Evolutionary conservation across 129 eudicot species (phyloP).

Genomic region (Saposhnikovia divaricata): DNA sequence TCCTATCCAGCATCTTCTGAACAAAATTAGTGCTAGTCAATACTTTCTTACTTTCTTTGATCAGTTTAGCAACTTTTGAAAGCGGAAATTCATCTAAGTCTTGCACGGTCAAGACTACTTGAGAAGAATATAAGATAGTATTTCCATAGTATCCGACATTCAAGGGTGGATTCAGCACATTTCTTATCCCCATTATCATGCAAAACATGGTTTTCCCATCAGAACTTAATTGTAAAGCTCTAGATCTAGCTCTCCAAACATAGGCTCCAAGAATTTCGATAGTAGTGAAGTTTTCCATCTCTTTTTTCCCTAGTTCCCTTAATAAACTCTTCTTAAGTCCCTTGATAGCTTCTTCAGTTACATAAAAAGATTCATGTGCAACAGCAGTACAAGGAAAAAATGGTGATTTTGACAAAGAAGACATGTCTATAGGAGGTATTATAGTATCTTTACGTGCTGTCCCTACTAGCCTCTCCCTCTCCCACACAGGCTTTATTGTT

Average conservation of each 20-base stretch:
- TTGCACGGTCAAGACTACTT: neutral
- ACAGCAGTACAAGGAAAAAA: conserved; percentile 11
- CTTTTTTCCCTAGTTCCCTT: neutral
- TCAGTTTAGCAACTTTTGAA: conserved; percentile 11
- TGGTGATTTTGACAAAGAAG: conserved; percentile 11
- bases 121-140: conserved; percentile 6
- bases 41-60: conserved; percentile 19
- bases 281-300: conserved; percentile 9
- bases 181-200: conserved; percentile 11
- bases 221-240: conserved; percentile 16
- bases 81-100: conserved; percentile 11
- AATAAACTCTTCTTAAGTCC: neutral
- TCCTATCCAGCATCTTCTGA: neutral
- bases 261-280: conserved; percentile 11
- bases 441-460: neutral
- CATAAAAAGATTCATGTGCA: conserved; percentile 10
- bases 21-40: neutral
- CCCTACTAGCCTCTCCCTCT: conserved; percentile 20
- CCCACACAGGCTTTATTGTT: conserved; percentile 16
- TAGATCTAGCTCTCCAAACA: conserved; percentile 11
- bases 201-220: conserved; percentile 14
- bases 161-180: conserved; percentile 15
- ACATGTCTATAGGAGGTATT: neutral
- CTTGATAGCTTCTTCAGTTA: neutral
- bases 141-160: conserved; percentile 16